Evolutionary conservation across 148 eudicot species (phyloP).

Genomic region (Rheum nobile): DNA sequence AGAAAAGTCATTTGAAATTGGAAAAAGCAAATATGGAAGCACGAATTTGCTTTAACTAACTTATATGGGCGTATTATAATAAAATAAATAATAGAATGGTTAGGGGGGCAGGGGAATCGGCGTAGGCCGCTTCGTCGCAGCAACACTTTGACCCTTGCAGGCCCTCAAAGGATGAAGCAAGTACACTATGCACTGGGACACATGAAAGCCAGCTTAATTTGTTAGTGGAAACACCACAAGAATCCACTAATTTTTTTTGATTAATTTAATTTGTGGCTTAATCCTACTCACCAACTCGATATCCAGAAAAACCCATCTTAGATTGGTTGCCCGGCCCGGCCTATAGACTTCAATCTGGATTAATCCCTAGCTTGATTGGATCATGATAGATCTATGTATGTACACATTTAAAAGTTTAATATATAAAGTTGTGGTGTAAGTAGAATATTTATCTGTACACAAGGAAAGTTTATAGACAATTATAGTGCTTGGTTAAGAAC

Average conservation of each 20-base stretch:
- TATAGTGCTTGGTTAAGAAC: too few relatives aligned
- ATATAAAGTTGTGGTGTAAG: background rate
- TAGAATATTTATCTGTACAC: background rate
- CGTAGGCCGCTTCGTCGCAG: constrained; percentile 18
- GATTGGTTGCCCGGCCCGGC: background rate
- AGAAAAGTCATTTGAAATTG: background rate
- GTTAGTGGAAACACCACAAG: constrained; percentile 28
- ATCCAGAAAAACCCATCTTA: constrained; percentile 2
- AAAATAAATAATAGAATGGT: background rate
- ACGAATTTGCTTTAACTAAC: constrained; percentile 3
- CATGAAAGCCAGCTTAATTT: constrained; percentile 7
- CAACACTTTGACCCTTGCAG: constrained; percentile 23
- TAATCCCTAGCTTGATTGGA: background rate
- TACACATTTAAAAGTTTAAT: background rate
- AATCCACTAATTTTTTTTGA: constrained; percentile 19
- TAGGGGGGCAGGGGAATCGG: background rate
- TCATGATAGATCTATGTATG: background rate
- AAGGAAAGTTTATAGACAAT: background rate
- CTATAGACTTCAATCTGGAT: background rate
- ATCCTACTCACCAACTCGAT: constrained; percentile 18
- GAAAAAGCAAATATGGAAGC: background rate
- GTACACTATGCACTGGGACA: constrained; percentile 15
- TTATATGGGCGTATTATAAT: background rate
- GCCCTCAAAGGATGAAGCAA: constrained; percentile 26
- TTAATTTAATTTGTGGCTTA: background rate